Evolutionary conservation across 2,329 filamentous ascomycete species (phyloP).

Genomic region (Botrytis porri): DNA sequence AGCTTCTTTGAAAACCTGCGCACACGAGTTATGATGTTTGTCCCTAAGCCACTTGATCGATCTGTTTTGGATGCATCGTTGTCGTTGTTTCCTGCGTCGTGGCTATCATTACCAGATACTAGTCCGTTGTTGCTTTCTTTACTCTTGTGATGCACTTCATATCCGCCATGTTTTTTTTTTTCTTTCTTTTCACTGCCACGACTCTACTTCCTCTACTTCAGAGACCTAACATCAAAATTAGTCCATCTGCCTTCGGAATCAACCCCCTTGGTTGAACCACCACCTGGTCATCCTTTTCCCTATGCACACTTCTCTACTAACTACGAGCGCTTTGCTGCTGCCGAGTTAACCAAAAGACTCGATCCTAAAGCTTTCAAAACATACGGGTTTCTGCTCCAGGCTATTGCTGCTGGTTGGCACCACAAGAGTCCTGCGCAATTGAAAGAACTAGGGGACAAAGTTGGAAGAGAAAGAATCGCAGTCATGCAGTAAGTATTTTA

Average conservation of each 20-base stretch:
- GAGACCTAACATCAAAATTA: neutral
- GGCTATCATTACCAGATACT: constrained; percentile 60
- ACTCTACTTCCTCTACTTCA: constrained; percentile 56
- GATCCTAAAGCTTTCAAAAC: constrained; percentile 59
- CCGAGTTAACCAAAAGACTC: constrained; percentile 70
- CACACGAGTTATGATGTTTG: constrained; percentile 53
- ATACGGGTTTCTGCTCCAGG: constrained; percentile 71
- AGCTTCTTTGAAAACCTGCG: constrained; percentile 63
- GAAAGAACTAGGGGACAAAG: constrained; percentile 58
- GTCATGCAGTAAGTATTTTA: constrained; percentile 56
- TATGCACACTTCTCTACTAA: constrained; percentile 67
- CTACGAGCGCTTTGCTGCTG: constrained; percentile 77
- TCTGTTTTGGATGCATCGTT: constrained; percentile 62
- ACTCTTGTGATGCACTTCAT: constrained; percentile 40
- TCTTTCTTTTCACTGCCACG: constrained; percentile 54
- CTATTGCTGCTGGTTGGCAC: constrained; percentile 77
- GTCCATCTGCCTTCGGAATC: constrained; percentile 44
- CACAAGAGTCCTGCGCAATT: constrained; percentile 68
- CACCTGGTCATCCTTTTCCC: constrained; percentile 28
- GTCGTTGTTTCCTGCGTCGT: constrained; percentile 64
- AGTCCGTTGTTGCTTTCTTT: constrained; percentile 45
- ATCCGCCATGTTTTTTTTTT: constrained; percentile 39
- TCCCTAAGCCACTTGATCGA: constrained; percentile 68
- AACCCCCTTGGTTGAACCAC: constrained; percentile 43
- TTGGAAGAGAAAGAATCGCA: constrained; percentile 72